Evolutionary conservation across 75 land plant genomes (phyloP), one percentile per base, ranked within the genome.

Genomic region (Pinus albicaulis): DNA sequence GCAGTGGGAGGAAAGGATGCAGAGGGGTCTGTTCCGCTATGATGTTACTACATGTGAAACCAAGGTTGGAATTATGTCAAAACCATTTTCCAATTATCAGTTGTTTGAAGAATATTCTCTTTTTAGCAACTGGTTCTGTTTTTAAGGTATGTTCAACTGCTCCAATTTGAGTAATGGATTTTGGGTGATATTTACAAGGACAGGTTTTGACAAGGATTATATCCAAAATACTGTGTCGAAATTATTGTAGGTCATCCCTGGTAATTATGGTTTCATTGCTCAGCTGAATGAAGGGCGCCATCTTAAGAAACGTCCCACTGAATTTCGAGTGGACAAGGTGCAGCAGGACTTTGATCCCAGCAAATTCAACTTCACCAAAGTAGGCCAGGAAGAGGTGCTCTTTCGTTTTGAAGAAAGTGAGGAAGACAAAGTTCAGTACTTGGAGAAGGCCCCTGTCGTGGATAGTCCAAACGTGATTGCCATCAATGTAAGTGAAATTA

Each of bases 241-340:
- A 8, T 74, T 57, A 14, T 16, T 80, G 53, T 68, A 93, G 93
- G 87, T 96, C 58, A 91, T 97, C 55, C 98, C 95, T 19, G 99
- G 98, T 26, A 78, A 95, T 20, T 80, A 76, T 82, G 95, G 98
- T 10, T 97, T 92, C 77, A 89, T 97, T 60, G 95, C 98, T 22
- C 97, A 92, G 89, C 83, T 97, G 87, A 94, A 95, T 62, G 98
- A 97, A 81, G 99, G 98, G 4, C 86, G 99, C 28, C 98, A 97
- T 85, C 85, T 88, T 1, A 89, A 94, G 88, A 97, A 94, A 78
- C 90, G 98, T 24, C 99, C 97, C 7, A 94, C 98, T 44, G 99
- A 96, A 80, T 94, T 96, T 71, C 89, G 94, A 23, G 98, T 94
- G 23, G 98, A 96, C 76, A 85, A 87, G 80, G 99, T 97, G 55